These are phyloP conservation scores for Aethionema arabicum DNA, from an alignment of 345 rosid genomes.

Conservation along the genomic window DNA sequence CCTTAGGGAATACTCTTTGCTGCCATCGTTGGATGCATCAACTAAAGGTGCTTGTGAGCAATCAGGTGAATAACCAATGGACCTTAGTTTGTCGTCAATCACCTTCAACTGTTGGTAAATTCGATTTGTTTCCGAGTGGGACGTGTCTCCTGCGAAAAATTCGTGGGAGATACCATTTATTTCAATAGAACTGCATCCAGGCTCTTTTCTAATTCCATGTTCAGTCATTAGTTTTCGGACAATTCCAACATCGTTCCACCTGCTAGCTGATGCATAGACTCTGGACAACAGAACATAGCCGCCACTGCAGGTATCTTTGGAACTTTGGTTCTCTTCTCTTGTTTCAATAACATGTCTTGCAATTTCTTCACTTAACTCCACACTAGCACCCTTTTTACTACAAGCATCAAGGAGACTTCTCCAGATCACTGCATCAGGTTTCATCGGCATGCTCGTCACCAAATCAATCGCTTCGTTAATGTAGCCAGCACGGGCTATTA, in stretches of 20 bases:
- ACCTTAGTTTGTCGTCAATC: conserved; percentile 51
- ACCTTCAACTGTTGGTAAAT: conserved; percentile 54
- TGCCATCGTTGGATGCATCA: conserved; percentile 42
- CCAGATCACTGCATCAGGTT: conserved; percentile 80
- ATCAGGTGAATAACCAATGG: conserved; percentile 52
- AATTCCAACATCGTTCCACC: conserved; percentile 74
- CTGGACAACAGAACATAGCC: conserved; percentile 71
- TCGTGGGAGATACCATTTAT: conserved; percentile 66
- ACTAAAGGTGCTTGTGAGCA: conserved; percentile 56
- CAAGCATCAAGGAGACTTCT: conserved; percentile 88
- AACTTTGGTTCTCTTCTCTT: conserved; percentile 32
- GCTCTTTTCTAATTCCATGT: conserved; percentile 65
- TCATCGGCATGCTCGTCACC: conserved; percentile 61
- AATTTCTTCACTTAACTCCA: conserved; percentile 64
- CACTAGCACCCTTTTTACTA: conserved; percentile 56
- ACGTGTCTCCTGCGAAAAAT: conserved; percentile 79
- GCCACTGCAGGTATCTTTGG: conserved; percentile 42
- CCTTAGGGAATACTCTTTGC: conserved; percentile 51
- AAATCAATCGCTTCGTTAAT: conserved; percentile 63
- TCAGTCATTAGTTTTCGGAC: conserved; percentile 70
- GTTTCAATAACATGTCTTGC: conserved; percentile 55
- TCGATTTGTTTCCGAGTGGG: conserved; percentile 60
- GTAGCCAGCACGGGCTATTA: conserved; percentile 72
- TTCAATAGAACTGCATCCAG: conserved; percentile 86
- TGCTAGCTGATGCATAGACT: conserved; percentile 69